These are phyloP conservation scores for Tetratostichococcus sp. DNA, from an alignment of 139 green algal genomes.

Conservation along the genomic window DNA sequence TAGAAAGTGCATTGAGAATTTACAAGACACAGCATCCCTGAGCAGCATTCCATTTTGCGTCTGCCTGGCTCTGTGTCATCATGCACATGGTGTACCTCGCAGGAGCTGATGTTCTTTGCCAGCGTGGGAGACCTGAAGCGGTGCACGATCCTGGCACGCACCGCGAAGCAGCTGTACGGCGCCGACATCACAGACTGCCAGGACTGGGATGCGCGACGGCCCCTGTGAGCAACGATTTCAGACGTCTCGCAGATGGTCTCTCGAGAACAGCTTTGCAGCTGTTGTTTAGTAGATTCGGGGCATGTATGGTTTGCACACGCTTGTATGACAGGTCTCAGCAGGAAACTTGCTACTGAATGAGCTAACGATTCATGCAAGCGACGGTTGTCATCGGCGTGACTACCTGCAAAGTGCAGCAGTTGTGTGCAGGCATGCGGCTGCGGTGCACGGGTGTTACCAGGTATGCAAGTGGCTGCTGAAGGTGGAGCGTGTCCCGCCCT, in stretches of 20 bases:
- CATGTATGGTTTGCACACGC: background rate
- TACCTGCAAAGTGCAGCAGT: too few species aligned
- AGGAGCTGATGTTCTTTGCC: slow-evolving; percentile 85
- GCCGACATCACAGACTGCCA: background rate
- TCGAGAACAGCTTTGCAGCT: too few species aligned
- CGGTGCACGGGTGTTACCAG: slow-evolving; percentile 67
- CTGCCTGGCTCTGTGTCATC: too few species aligned
- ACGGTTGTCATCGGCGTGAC: background rate
- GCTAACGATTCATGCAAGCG: too few species aligned
- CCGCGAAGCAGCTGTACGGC: background rate
- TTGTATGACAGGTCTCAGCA: too few species aligned
- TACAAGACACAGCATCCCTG: too few species aligned
- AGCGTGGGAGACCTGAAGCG: slow-evolving; percentile 66
- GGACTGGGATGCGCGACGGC: background rate
- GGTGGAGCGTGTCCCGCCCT: slow-evolving; percentile 50
- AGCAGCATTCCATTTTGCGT: too few species aligned
- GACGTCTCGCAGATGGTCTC: too few species aligned
- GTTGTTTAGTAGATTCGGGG: too few species aligned
- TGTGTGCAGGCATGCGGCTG: slow-evolving; percentile 77
- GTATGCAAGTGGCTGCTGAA: slow-evolving; percentile 80
- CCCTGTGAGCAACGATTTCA: background rate
- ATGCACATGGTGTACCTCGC: too few species aligned
- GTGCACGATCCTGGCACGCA: slow-evolving; percentile 18
- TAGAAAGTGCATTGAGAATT: too few species aligned
- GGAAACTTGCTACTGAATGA: too few species aligned